Evolutionary conservation across 2,329 filamentous ascomycete genomes (phyloP).

Genomic region (Colletotrichum sp.): DNA sequence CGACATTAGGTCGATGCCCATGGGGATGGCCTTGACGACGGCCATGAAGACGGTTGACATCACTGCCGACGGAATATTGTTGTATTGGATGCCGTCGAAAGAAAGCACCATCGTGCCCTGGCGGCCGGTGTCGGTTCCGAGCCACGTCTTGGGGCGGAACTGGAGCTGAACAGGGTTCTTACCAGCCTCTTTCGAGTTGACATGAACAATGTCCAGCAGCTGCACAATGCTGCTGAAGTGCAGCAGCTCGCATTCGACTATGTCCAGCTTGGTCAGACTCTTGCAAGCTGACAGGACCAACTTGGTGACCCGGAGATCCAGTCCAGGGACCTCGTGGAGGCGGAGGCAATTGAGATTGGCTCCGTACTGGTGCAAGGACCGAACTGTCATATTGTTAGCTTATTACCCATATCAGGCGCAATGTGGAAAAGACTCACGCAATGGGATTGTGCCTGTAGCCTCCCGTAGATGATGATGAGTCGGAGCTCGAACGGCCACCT

Average conservation of each 20-base stretch:
- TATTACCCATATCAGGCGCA: not conserved
- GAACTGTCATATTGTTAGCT: not conserved
- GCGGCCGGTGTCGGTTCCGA: not conserved
- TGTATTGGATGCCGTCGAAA: not conserved
- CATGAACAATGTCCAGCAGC: constrained; percentile 23
- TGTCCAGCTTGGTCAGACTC: constrained; percentile 24
- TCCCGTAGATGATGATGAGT: not conserved
- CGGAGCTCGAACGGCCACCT: not conserved
- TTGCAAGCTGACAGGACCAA: constrained; percentile 23
- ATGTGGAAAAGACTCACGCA: not conserved
- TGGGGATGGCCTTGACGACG: not conserved
- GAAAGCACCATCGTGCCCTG: constrained; percentile 10
- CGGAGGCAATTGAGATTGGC: constrained; percentile 24
- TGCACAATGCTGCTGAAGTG: constrained; percentile 25
- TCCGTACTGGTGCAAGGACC: constrained; percentile 12
- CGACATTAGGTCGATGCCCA: constrained; percentile 10
- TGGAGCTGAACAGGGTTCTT: constrained; percentile 22
- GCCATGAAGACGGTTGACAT: constrained; percentile 8
- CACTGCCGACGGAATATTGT: not conserved
- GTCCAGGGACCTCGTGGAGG: constrained; percentile 27
- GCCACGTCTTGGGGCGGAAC: constrained; percentile 6
- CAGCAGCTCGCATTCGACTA: constrained; percentile 34
- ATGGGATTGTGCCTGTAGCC: not conserved
- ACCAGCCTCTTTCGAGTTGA: constrained; percentile 18
- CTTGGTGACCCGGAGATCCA: constrained; percentile 25